A percentile compares a stretch with the other conserved stretches of the same genome.
Conservation (phyloP, 305 asterid genomes). For the Solanum aculeatissimum region DNA sequence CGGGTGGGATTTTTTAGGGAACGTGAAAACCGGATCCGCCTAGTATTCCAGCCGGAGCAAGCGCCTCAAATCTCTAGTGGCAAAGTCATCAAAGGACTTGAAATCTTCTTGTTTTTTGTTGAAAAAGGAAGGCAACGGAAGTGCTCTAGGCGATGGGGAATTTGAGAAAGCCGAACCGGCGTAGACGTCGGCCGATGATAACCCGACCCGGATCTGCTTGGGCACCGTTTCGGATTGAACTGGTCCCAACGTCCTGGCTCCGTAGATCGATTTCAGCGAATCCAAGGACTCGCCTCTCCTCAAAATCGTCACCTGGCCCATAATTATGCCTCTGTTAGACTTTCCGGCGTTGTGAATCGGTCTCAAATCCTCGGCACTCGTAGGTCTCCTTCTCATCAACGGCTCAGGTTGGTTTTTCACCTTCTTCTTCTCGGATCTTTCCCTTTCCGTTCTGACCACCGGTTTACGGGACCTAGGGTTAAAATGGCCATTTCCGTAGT, state of each 20-base stretch:
- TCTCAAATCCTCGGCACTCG: constrained; percentile 13
- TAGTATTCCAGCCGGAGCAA: constrained; percentile 65
- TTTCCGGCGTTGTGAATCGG: neutral
- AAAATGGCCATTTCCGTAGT: neutral
- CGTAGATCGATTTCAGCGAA: constrained; percentile 15
- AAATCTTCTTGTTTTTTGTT: constrained; percentile 14
- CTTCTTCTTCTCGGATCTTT: constrained; percentile 7
- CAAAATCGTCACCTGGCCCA: constrained; percentile 26
- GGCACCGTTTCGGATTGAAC: constrained; percentile 18
- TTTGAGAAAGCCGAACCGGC: constrained; percentile 63
- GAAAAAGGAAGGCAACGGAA: constrained; percentile 77
- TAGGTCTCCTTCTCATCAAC: constrained; percentile 12
- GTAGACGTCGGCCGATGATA: constrained; percentile 26
- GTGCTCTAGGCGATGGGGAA: constrained; percentile 74
- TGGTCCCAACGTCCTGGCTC: constrained; percentile 6
- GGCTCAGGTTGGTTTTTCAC: neutral
- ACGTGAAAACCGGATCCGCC: neutral
- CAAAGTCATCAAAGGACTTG: constrained; percentile 33
- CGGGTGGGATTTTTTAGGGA: neutral
- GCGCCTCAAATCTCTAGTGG: constrained; percentile 70
- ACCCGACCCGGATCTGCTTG: constrained; percentile 24
- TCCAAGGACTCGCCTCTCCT: constrained; percentile 56
- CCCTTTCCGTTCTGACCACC: constrained; percentile 25
- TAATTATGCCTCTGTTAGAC: neutral
- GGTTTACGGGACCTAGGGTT: constrained; percentile 18